phyloP scores from a whole-genome alignment of 805 yeast species.

The Pichia eremophila region DNA sequence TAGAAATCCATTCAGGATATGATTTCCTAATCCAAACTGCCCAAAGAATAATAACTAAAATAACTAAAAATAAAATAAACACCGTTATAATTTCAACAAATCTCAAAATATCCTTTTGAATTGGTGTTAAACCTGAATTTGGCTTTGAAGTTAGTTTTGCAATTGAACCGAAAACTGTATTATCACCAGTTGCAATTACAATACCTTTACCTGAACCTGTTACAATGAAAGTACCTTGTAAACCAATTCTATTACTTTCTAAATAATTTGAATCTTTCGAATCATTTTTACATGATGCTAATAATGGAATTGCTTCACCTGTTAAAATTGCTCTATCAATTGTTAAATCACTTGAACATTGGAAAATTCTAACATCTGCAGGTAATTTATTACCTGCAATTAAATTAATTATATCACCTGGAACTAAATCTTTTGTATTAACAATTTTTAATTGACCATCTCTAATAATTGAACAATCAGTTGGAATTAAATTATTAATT shows the following conservation, averaged over 20 bases:
- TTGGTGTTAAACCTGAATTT: conserved; percentile 1
- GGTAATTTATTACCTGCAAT: conserved; percentile 34
- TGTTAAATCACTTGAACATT: conserved; percentile 28
- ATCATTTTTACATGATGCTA: no score
- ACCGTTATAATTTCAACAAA: neutral
- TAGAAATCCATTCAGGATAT: no score
- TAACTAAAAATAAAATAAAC: no score
- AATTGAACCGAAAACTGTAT: conserved; percentile 34
- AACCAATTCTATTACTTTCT: no score
- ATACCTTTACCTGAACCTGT: conserved; percentile 38
- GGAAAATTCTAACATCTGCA: conserved; percentile 37
- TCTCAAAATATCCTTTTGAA: conserved; percentile 23
- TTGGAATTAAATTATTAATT: conserved; percentile 34
- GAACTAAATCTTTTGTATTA: no score
- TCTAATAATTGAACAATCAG: no score
- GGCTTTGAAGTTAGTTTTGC: conserved; percentile 1
- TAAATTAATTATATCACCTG: conserved; percentile 34
- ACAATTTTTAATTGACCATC: no score
- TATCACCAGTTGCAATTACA: conserved; percentile 35
- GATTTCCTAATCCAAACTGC: no score
- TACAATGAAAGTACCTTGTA: neutral
- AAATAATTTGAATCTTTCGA: no score
- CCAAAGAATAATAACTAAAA: no score
- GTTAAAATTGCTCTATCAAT: conserved; percentile 40
- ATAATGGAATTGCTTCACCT: conserved; percentile 18